These are phyloP conservation scores for Cryptococcus sp. DNA, from an alignment of 1,284 basidiomycete genomes.

Conservation along the genomic window DNA sequence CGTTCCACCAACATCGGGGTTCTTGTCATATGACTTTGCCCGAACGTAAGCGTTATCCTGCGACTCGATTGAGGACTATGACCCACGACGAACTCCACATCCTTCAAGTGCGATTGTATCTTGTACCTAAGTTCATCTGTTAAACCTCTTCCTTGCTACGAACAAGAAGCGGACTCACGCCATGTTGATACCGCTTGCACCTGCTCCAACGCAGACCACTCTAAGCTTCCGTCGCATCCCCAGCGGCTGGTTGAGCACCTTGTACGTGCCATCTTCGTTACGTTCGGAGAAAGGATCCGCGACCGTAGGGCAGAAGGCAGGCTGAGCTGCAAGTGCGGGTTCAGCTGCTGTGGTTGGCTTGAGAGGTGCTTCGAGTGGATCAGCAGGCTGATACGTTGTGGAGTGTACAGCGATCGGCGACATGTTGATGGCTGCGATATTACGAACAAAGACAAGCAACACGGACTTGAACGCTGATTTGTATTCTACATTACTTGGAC, in stretches of 20 bases:
- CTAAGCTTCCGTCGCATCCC: slow-evolving; percentile 11
- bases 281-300: slow-evolving; percentile 7
- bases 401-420: not conserved
- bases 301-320: slow-evolving; percentile 10
- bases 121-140: slow-evolving; percentile 3
- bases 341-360: not conserved
- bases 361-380: slow-evolving; percentile 7
- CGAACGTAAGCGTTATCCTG: not conserved
- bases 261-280: slow-evolving; percentile 8
- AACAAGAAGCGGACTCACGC: slow-evolving; percentile 4
- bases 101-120: slow-evolving; percentile 11
- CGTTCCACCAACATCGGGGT: slow-evolving; percentile 10
- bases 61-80: not conserved
- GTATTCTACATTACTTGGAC: no score
- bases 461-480: no score
- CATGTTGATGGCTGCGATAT: not conserved
- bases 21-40: slow-evolving; percentile 11
- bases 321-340: not conserved
- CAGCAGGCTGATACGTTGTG: not conserved
- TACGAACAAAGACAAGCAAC: not conserved
- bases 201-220: slow-evolving; percentile 9
- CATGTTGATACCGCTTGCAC: slow-evolving; percentile 15
- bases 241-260: slow-evolving; percentile 11
- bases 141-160: not conserved
- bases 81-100: slow-evolving; percentile 12